Conservation (phyloP, 202 grass and related monocot genomes). For the Bolboschoenoplectus hybrid region DNA sequence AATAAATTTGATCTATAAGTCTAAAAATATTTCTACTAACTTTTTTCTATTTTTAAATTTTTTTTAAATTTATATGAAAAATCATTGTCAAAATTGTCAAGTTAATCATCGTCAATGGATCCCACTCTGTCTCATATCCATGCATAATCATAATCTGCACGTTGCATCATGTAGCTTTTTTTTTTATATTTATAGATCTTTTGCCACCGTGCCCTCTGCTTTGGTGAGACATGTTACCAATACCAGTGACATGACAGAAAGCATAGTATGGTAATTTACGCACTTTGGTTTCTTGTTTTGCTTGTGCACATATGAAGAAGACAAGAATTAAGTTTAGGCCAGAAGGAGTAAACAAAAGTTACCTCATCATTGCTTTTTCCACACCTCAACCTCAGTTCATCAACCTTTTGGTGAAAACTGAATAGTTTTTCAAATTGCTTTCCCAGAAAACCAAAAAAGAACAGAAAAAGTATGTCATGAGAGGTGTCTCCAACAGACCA, state of each 20-base stretch:
- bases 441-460: constrained; percentile 35
- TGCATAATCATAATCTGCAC: not conserved
- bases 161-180: not conserved
- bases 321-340: not conserved
- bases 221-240: constrained; percentile 10
- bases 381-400: constrained; percentile 68
- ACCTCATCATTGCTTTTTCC: constrained; percentile 92
- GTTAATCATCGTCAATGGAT: too few species aligned
- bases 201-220: not conserved
- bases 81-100: too few species aligned
- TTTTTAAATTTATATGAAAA: too few species aligned
- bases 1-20: too few species aligned
- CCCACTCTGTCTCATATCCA: not conserved
- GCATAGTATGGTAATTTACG: not conserved
- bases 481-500: constrained; percentile 4
- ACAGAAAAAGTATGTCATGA: constrained; percentile 12
- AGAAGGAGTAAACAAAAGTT: constrained; percentile 20
- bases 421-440: constrained; percentile 99
- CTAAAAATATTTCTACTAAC: too few species aligned
- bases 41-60: too few species aligned
- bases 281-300: not conserved
- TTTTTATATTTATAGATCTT: constrained; percentile 10
- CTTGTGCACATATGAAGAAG: not conserved
- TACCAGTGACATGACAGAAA: not conserved
- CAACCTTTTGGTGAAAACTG: constrained; percentile 85